phyloP scores from a whole-genome alignment of 805 yeast genomes.

The Myxozyma lipomycoides region DNA sequence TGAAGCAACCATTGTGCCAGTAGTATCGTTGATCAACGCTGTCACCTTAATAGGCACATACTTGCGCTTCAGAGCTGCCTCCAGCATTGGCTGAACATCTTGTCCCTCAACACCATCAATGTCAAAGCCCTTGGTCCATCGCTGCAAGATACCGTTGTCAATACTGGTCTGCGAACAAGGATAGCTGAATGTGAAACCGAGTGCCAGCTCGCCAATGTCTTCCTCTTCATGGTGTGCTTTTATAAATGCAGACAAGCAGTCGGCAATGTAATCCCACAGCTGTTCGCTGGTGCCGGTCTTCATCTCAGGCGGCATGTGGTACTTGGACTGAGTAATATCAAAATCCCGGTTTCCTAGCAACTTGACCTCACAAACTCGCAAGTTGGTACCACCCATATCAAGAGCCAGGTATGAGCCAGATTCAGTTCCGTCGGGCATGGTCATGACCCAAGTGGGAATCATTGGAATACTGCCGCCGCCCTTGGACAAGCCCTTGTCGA shows the following conservation, averaged over 20 bases:
- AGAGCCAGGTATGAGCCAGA: conserved; percentile 86
- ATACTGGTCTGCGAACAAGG: conserved; percentile 72
- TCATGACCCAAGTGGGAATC: conserved; percentile 97
- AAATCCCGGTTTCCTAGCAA: conserved; percentile 80
- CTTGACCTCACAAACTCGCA: conserved; percentile 84
- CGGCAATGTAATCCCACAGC: conserved; percentile 83
- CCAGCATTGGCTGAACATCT: conserved; percentile 90
- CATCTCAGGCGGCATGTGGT: conserved; percentile 59
- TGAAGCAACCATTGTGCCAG: conserved; percentile 95
- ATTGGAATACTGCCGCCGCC: conserved; percentile 55
- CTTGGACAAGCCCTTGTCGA: conserved; percentile 48
- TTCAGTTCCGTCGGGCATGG: conserved; percentile 88
- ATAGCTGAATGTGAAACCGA: conserved; percentile 94
- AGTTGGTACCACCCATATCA: conserved; percentile 95
- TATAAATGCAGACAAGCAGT: conserved; percentile 67
- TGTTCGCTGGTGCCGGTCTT: conserved; percentile 74
- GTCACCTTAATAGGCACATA: conserved; percentile 78
- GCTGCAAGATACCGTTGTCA: conserved; percentile 80
- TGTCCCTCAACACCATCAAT: conserved; percentile 89
- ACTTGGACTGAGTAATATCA: conserved; percentile 83
- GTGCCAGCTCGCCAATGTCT: conserved; percentile 53
- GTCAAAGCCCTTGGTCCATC: conserved; percentile 98
- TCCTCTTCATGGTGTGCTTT: conserved; percentile 65
- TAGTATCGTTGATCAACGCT: conserved; percentile 93
- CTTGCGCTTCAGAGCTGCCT: conserved; percentile 59